phyloP scores from a whole-genome alignment of 306 rosid genomes.

The Phaseolus lunatus region DNA sequence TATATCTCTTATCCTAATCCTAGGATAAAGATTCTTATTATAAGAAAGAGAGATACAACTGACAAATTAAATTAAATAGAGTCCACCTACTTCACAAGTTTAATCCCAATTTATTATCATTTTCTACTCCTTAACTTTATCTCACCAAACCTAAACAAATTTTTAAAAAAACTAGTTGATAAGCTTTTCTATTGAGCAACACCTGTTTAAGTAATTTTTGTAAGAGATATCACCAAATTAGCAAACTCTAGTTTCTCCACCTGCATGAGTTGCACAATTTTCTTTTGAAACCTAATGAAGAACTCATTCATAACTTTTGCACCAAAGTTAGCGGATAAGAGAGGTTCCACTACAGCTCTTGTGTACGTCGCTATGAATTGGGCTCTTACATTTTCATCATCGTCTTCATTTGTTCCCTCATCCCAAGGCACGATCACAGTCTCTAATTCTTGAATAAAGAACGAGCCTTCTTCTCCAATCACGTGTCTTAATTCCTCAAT shows the following conservation, averaged over 20 bases:
- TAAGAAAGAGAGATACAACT: too few relatives aligned
- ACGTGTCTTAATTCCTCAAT: background rate
- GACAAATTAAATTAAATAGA: too few relatives aligned
- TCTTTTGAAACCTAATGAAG: background rate
- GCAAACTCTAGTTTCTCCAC: background rate
- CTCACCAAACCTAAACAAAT: too few relatives aligned
- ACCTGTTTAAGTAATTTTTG: too few relatives aligned
- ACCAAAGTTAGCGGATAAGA: background rate
- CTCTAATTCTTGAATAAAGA: background rate
- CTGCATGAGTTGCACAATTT: background rate
- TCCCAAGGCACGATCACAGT: background rate
- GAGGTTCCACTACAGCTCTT: background rate
- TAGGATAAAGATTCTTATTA: too few relatives aligned
- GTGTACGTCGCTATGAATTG: background rate
- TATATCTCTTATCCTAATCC: too few relatives aligned
- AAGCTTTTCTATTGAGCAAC: too few relatives aligned
- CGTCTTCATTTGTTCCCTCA: slow-evolving; percentile 2
- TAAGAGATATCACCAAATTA: background rate
- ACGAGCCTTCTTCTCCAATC: slow-evolving; percentile 41
- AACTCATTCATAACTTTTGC: background rate
- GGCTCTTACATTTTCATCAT: slow-evolving; percentile 7
- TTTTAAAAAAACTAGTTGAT: too few relatives aligned
- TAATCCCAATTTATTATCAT: too few relatives aligned
- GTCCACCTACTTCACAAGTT: too few relatives aligned
- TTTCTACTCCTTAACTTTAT: too few relatives aligned